Evolutionary conservation across 441 rosid species (phyloP), one percentile per base, ranked within the genome.

Genomic region (Hura crepitans): DNA sequence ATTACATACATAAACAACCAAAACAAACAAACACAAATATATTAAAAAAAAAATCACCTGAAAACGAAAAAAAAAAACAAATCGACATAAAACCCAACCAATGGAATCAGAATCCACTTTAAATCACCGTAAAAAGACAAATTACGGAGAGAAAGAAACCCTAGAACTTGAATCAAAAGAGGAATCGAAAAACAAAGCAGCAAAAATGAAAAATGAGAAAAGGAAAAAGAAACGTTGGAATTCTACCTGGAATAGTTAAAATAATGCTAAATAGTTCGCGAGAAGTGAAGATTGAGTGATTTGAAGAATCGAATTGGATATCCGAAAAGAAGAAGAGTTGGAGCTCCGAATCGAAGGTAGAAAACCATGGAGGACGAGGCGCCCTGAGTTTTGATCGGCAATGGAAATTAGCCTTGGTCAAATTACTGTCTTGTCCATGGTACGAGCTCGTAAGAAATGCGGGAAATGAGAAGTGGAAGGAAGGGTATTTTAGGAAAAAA

Each of bases 331-430:
- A 22, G 18, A 59, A 47, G 22, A 42, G 50, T 73, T 58, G 78
- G 43, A 81, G 80, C 77, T 81, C 70, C 74, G 72, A 86, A 86
- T 85, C 89, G 89, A 81, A 81, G 69, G 86, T 75, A 82, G 72
- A 64, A 76, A 79, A 84, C 91, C 89, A 85, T 78, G 87, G 90
- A 84, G 84, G 88, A 75, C 75, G 87, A 80, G 83, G 86, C 85
- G 77, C 81, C 74, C 85, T 81, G 90, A 81, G 82, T 90, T 87
- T 85, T 91, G 94, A 91, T 93, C 98, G 96, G 93, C 90, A 85
- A 87, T 79, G 90, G 80, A 84, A 76, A 67, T 62, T 78, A 82
- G 74, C 78, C 59, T 22, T 2, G 0, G 0, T 2, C 7, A 68
- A 83, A 82, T 85, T 77, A 87, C 94, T 2, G 0, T 69, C 75